Conservation (phyloP, 495 filamentous ascomycete genomes). For the Penicillium robsamsonii region DNA sequence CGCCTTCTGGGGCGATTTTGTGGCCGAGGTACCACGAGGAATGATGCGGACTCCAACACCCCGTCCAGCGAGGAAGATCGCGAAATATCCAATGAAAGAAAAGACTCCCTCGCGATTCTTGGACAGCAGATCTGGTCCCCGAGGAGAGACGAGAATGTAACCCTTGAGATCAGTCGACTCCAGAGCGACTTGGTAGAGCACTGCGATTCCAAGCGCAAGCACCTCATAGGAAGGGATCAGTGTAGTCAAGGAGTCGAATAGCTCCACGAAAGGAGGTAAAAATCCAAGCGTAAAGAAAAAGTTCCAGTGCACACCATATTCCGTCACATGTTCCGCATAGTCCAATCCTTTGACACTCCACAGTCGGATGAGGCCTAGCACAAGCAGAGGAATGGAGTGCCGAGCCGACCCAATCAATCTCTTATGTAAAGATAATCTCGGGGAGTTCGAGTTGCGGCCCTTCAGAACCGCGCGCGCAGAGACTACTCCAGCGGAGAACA, state of each 20-base stretch:
- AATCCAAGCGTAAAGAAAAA: conserved; percentile 97
- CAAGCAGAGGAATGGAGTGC: conserved; percentile 78
- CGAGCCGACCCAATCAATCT: conserved; percentile 64
- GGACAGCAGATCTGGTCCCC: conserved; percentile 68
- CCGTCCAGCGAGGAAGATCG: conserved; percentile 91
- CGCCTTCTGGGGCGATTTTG: conserved; percentile 38
- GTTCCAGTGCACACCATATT: conserved; percentile 99
- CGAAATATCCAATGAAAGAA: conserved; percentile 89
- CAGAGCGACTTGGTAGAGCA: conserved; percentile 69
- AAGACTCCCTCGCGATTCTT: conserved; percentile 93
- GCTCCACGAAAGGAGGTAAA: conserved; percentile 84
- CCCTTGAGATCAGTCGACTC: conserved; percentile 75
- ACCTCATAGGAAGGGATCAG: conserved; percentile 69
- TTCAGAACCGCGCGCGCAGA: conserved; percentile 84
- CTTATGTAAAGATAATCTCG: conserved; percentile 41
- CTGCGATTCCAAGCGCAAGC: conserved; percentile 62
- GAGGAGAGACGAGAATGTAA: conserved; percentile 80
- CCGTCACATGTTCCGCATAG: conserved; percentile 95
- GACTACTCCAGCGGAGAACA: conserved; percentile 93
- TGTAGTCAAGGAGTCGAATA: conserved; percentile 63
- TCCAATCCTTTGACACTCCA: conserved; percentile 91
- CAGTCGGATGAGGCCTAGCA: conserved; percentile 76
- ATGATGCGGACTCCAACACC: conserved; percentile 76
- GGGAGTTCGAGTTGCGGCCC: conserved; percentile 48
- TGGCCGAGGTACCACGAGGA: conserved; percentile 51